Conservation (phyloP, 192 early-diverging fungal genomes). For the Podila epicladia region DNA sequence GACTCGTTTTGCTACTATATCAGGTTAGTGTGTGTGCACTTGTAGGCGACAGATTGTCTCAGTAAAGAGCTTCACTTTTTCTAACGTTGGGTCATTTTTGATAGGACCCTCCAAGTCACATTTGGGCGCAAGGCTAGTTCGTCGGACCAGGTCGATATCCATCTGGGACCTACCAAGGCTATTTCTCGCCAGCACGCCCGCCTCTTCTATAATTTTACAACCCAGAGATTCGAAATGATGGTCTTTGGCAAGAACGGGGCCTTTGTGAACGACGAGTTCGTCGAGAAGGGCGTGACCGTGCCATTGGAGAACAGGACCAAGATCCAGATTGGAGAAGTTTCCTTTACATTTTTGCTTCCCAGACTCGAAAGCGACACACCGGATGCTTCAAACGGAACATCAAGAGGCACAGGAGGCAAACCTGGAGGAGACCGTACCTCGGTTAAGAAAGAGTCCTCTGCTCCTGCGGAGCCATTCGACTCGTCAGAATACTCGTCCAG, state of each 20-base stretch:
- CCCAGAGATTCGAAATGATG: constrained; percentile 83
- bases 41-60: background rate
- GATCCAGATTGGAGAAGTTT: constrained; percentile 85
- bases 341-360: constrained; percentile 83
- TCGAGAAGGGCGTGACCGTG: constrained; percentile 69
- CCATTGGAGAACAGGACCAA: constrained; percentile 74
- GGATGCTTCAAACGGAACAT: constrained; percentile 10
- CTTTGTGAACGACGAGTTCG: constrained; percentile 83
- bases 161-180: constrained; percentile 83
- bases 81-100: background rate
- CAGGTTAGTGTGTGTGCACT: constrained; percentile 11
- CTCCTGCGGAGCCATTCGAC: constrained; percentile 18
- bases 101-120: constrained; percentile 75
- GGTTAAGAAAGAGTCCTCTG: constrained; percentile 2
- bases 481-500: constrained; percentile 36
- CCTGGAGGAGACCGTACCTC: background rate
- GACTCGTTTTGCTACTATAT: constrained; percentile 86
- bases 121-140: constrained; percentile 75
- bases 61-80: background rate
- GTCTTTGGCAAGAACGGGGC: constrained; percentile 91
- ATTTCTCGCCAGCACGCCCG: constrained; percentile 88
- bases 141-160: constrained; percentile 81
- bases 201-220: constrained; percentile 85
- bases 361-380: constrained; percentile 52
- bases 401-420: background rate